A percentile compares a stretch with the other conserved stretches of the same genome.
These are phyloP conservation scores for Hydnum rufescens DNA, from an alignment of 768 basidiomycete species.

Conservation along the genomic window DNA sequence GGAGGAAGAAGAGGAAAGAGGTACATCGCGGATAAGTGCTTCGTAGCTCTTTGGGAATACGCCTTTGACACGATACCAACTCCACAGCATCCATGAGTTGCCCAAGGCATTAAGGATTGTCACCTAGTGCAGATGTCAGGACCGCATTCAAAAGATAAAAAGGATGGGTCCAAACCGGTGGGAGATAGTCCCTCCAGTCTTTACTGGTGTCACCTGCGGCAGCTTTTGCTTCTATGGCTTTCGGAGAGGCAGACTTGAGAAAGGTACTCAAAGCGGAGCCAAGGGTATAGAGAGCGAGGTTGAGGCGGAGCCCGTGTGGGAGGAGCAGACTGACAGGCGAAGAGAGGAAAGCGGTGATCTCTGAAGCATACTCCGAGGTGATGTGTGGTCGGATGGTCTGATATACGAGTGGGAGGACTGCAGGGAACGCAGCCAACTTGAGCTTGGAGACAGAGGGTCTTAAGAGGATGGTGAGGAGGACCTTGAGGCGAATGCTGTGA, in stretches of 20 bases:
- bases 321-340: conserved; percentile 6
- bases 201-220: not conserved
- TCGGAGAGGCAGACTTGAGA: not conserved
- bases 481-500: not conserved
- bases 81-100: conserved; percentile 9
- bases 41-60: conserved; percentile 6
- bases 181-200: conserved; percentile 9
- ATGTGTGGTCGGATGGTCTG: conserved; percentile 1
- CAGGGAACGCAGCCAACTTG: conserved; percentile 6
- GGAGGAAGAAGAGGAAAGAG: not conserved
- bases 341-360: conserved; percentile 4
- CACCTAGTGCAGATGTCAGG: not conserved
- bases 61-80: conserved; percentile 4
- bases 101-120: not conserved
- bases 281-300: conserved; percentile 7
- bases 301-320: conserved; percentile 1
- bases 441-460: conserved; percentile 1
- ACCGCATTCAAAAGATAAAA: not conserved
- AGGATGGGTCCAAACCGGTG: not conserved
- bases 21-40: conserved; percentile 2
- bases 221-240: not conserved
- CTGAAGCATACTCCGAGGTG: not conserved
- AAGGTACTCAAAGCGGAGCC: conserved; percentile 4
- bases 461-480: not conserved
- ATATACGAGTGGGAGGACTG: conserved; percentile 7